These are phyloP conservation scores for Kokia cookei DNA, from an alignment of 441 rosid genomes.

Conservation along the genomic window DNA sequence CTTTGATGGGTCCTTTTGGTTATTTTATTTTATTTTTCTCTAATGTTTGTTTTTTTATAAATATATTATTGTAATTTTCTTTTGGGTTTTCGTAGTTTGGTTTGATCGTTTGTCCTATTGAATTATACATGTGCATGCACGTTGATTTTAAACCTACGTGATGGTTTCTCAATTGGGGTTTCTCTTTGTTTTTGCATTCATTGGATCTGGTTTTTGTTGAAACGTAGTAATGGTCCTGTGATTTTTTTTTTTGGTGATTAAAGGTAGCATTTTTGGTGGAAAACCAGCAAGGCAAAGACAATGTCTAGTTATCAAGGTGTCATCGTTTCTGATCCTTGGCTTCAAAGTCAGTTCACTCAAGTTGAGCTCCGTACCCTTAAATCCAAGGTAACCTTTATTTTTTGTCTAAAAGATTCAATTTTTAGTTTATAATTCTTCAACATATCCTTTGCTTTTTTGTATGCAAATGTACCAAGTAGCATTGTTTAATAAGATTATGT, in stretches of 20 bases:
- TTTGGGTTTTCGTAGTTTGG: not conserved
- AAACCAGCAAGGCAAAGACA: constrained; percentile 18
- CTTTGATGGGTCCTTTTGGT: constrained; percentile 8
- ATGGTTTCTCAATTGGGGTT: constrained; percentile 13
- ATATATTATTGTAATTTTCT: not conserved
- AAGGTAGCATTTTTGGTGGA: constrained; percentile 11
- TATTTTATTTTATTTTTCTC: not conserved
- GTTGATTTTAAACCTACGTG: not conserved
- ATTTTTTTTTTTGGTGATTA: not conserved
- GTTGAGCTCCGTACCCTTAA: constrained; percentile 92
- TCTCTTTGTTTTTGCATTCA: not conserved
- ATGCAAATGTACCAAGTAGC: not conserved
- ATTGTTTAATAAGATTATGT: not conserved
- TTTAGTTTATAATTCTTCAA: not conserved
- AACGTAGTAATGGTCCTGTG: not conserved
- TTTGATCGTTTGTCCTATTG: not conserved
- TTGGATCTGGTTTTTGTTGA: not conserved
- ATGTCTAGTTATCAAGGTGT: constrained; percentile 96
- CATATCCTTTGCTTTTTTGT: not conserved
- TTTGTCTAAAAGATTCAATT: not conserved
- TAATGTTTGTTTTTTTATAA: not conserved
- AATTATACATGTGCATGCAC: constrained; percentile 14
- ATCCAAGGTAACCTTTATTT: constrained; percentile 49
- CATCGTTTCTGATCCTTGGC: constrained; percentile 94
- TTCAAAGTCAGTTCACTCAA: constrained; percentile 98